Evolutionary conservation across 2,329 filamentous ascomycete species (phyloP), one percentile per base, ranked within the genome.

Genomic region (Claviceps africana): DNA sequence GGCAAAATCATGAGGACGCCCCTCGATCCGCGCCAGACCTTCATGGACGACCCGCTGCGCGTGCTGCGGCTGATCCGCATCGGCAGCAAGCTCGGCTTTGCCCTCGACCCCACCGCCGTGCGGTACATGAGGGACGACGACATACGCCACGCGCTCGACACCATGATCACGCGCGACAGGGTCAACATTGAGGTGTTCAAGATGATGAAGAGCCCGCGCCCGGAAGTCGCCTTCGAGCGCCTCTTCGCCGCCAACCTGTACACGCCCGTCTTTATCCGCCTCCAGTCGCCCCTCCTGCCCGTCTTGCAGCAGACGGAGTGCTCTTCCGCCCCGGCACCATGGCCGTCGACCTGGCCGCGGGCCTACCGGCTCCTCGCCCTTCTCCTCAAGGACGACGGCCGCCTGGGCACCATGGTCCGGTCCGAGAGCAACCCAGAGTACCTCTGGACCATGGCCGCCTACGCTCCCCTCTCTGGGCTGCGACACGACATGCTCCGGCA

Each of bases 41-140:
- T 58, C 6, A 55, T 56, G 54, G 56, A 58, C 42, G 55, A 58
- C 39, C 56, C 56, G 4, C n/a, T 58, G 30, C 43, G 55, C 8
- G 55, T 56, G 7, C 50, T 57, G 9, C 51, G 56, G 7, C 42
- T 58, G 6, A 56, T 58, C 4, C 37, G 55, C 1, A 44, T 58
- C 19, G 51, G 25, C 19, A 53, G 54, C 11, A 55, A 50, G 39
- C 55, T 58, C 7, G 46, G 50, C 19, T 58, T 55, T 15, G 28
- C 49, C 4, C 53, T 58, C 4, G 53, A 55, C 19, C 30, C 54
- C 1, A 28, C 39, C 4, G 37, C 53, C 1, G 17, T 47, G 22
- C 13, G 11, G 0, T 53, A 37, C 10, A 58, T 57, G 53, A 39
- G 13, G 8, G 50, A 56, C 9, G 3, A 51, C 3, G 31, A 53